Evolutionary conservation across 2,329 filamentous ascomycete species (phyloP).

Genomic region (Phoma sp.): DNA sequence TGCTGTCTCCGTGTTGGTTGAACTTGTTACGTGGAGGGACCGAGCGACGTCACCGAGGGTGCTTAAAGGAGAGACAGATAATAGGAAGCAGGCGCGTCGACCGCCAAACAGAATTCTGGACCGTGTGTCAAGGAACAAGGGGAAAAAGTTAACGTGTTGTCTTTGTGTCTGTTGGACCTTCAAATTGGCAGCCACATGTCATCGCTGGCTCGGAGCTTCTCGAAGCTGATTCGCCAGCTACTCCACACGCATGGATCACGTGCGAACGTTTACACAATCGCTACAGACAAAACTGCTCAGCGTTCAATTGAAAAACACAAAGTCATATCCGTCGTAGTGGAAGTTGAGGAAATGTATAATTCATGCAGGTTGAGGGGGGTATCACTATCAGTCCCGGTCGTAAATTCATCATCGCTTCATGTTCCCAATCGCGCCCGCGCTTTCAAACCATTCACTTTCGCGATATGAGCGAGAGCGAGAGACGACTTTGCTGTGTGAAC

Average conservation of each 20-base stretch:
- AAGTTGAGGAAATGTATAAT: neutral
- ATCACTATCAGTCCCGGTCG: slow-evolving; percentile 24
- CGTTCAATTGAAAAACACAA: neutral
- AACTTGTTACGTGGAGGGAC: slow-evolving; percentile 30
- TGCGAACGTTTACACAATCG: neutral
- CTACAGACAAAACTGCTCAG: neutral
- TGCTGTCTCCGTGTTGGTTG: slow-evolving; percentile 25
- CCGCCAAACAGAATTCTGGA: neutral
- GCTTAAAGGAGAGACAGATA: slow-evolving; percentile 21
- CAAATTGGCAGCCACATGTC: slow-evolving; percentile 38
- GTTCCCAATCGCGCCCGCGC: neutral
- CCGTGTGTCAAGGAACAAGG: neutral
- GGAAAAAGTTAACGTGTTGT: slow-evolving; percentile 13
- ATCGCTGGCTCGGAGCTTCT: slow-evolving; percentile 40
- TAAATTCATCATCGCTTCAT: neutral
- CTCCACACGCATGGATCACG: slow-evolving; percentile 1
- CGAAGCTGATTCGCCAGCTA: slow-evolving; percentile 26
- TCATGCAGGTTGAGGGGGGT: slow-evolving; percentile 23
- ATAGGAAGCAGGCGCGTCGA: slow-evolving; percentile 1
- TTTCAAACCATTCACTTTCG: too few relatives aligned
- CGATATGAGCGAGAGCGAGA: too few relatives aligned
- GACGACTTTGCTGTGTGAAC: neutral
- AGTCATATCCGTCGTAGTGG: neutral
- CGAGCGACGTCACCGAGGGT: slow-evolving; percentile 25
- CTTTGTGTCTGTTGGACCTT: slow-evolving; percentile 23